These are phyloP conservation scores for Xylaria telfairii DNA, from an alignment of 495 filamentous ascomycete genomes.

Conservation along the genomic window DNA sequence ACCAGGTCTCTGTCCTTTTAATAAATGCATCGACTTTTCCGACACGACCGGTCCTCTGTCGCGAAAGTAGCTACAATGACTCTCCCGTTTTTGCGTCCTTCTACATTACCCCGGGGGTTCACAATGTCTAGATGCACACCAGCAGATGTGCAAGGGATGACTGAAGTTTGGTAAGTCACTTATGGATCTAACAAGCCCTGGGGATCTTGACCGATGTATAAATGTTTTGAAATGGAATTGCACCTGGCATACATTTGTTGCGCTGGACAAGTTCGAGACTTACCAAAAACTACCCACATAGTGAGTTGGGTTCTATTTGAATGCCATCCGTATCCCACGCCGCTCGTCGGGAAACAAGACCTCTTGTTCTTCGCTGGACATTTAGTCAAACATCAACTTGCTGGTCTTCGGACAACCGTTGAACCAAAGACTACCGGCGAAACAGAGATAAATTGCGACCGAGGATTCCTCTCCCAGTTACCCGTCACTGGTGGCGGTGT, in stretches of 20 bases:
- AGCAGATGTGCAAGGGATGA: constrained; percentile 33
- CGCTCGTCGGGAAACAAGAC: not conserved
- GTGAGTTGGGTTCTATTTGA: constrained; percentile 26
- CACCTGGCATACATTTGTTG: not conserved
- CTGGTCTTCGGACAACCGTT: not conserved
- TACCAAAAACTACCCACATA: constrained; percentile 9
- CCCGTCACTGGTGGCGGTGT: not conserved
- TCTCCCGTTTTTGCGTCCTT: constrained; percentile 36
- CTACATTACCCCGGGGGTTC: constrained; percentile 30
- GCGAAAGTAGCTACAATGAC: constrained; percentile 4
- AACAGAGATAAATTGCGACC: not conserved
- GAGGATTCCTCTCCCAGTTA: not conserved
- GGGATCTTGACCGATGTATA: not conserved
- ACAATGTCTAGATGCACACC: constrained; percentile 33
- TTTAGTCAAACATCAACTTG: not conserved
- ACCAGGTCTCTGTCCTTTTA: not conserved
- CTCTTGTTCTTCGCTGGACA: not conserved
- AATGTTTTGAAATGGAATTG: not conserved
- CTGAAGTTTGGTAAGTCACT: constrained; percentile 34
- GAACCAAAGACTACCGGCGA: not conserved
- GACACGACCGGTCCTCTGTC: not conserved
- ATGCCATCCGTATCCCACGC: not conserved
- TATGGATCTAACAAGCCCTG: not conserved
- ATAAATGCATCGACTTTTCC: not conserved
- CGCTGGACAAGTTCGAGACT: not conserved